A percentile compares a stretch with the other conserved stretches of the same genome.
Conservation (phyloP, 768 basidiomycete species). For the Agrocybe chaxingu region DNA sequence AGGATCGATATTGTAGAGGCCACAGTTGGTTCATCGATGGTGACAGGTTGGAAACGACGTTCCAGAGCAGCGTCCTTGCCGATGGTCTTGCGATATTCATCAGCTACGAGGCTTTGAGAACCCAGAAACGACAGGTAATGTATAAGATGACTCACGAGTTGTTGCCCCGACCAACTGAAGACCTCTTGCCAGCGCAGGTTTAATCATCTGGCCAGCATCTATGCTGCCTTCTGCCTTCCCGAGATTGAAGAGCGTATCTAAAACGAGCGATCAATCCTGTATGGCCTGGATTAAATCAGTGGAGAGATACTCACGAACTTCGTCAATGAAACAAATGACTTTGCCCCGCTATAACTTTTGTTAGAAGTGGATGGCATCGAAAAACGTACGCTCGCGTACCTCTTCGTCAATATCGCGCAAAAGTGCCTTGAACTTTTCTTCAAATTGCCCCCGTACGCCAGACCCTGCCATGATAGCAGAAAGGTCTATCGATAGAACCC, state of each 20-base stretch:
- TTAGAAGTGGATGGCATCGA: slow-evolving; percentile 15
- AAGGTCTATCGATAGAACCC: slow-evolving; percentile 85
- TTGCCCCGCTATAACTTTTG: slow-evolving; percentile 49
- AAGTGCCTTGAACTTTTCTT: slow-evolving; percentile 89
- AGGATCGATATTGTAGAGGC: slow-evolving; percentile 84
- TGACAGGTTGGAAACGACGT: slow-evolving; percentile 86
- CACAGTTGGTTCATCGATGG: slow-evolving; percentile 85
- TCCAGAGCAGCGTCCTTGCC: slow-evolving; percentile 91
- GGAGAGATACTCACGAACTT: slow-evolving; percentile 67
- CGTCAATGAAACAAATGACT: slow-evolving; percentile 92
- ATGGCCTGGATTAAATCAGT: neutral
- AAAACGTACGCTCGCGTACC: slow-evolving; percentile 26
- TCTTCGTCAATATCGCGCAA: slow-evolving; percentile 89
- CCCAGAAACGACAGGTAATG: neutral
- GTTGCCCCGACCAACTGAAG: slow-evolving; percentile 89
- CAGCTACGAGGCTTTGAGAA: slow-evolving; percentile 40
- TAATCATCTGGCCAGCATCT: slow-evolving; percentile 92
- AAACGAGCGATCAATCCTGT: neutral
- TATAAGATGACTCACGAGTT: slow-evolving; percentile 53
- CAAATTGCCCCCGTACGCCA: slow-evolving; percentile 89
- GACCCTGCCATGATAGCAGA: slow-evolving; percentile 85
- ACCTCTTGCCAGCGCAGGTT: slow-evolving; percentile 84
- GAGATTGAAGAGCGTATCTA: slow-evolving; percentile 80
- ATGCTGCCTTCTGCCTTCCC: slow-evolving; percentile 92
- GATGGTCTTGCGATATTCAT: slow-evolving; percentile 90